These are phyloP conservation scores for Dipodascus geniculatus DNA, from an alignment of 805 yeast species.

Conservation along the genomic window DNA sequence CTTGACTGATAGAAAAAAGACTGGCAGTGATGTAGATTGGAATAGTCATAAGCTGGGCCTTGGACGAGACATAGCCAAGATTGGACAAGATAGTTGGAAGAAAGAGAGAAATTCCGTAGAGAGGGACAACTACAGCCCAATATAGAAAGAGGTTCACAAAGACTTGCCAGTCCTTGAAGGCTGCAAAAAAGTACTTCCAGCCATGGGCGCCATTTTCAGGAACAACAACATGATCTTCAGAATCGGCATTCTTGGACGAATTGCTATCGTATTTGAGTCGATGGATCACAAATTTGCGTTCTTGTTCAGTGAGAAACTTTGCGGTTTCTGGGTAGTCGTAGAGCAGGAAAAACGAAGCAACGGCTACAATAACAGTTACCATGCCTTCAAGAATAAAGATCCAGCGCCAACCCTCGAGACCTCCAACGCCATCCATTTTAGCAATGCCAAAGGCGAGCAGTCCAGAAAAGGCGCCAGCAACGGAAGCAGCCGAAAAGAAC, in stretches of 20 bases:
- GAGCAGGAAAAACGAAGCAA: slow-evolving; percentile 21
- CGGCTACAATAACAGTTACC: slow-evolving; percentile 26
- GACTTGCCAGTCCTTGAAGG: slow-evolving; percentile 39
- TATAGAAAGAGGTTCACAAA: slow-evolving; percentile 41
- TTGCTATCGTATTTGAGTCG: slow-evolving; percentile 32
- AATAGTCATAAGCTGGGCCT: slow-evolving; percentile 40
- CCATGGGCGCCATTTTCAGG: slow-evolving; percentile 37
- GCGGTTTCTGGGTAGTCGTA: slow-evolving; percentile 31
- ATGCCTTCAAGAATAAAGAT: slow-evolving; percentile 31
- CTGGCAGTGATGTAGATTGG: slow-evolving; percentile 37
- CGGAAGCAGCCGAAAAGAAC: slow-evolving; percentile 22
- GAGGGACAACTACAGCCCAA: slow-evolving; percentile 43
- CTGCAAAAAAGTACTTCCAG: slow-evolving; percentile 30
- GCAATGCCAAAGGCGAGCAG: slow-evolving; percentile 22
- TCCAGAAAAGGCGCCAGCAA: slow-evolving; percentile 25
- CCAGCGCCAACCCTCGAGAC: slow-evolving; percentile 25
- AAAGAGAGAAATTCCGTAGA: slow-evolving; percentile 48
- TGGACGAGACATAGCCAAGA: slow-evolving; percentile 49
- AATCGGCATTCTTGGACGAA: not conserved
- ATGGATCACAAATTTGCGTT: slow-evolving; percentile 32
- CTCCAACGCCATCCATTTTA: slow-evolving; percentile 4
- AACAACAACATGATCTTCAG: slow-evolving; percentile 20
- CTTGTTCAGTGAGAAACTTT: slow-evolving; percentile 24
- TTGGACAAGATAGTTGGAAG: slow-evolving; percentile 43
- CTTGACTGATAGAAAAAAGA: slow-evolving; percentile 20